Percentiles rank a stretch among this genome's conserved stretches.
phyloP scores from a whole-genome alignment of 371 early-diverging fungal genomes.

The Mortierella sp. region DNA sequence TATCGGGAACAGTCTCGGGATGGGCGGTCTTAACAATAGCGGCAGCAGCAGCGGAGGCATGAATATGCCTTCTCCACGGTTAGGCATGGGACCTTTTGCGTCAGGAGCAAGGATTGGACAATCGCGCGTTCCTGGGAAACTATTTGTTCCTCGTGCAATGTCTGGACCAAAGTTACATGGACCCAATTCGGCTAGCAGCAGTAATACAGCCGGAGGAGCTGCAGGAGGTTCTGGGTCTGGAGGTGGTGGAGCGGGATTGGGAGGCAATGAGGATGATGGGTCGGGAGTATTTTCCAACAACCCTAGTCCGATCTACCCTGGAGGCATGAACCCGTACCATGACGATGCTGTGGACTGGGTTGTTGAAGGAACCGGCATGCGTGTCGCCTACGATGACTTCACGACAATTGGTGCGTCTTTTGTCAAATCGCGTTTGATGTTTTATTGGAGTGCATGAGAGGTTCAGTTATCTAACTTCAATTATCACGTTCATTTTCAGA shows the following conservation, averaged over 20 bases:
- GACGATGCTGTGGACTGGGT: slow-evolving; percentile 63
- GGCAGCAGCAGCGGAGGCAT: neutral
- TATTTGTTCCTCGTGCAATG: slow-evolving; percentile 32
- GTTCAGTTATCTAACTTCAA: neutral
- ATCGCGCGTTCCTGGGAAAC: slow-evolving; percentile 25
- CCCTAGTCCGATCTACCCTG: slow-evolving; percentile 45
- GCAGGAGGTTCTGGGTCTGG: slow-evolving; percentile 16
- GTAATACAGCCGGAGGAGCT: neutral
- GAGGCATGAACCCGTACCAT: slow-evolving; percentile 56
- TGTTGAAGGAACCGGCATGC: slow-evolving; percentile 64
- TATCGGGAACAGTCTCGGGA: slow-evolving; percentile 9
- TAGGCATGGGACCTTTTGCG: slow-evolving; percentile 50
- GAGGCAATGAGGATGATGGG: slow-evolving; percentile 10
- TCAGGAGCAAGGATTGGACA: slow-evolving; percentile 28
- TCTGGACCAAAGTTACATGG: slow-evolving; percentile 11
- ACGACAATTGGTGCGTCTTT: slow-evolving; percentile 67
- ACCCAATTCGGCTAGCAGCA: slow-evolving; percentile 15
- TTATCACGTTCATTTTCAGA: slow-evolving; percentile 63
- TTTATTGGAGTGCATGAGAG: neutral
- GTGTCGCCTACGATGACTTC: slow-evolving; percentile 75
- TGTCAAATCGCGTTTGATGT: neutral
- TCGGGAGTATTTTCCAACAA: slow-evolving; percentile 5
- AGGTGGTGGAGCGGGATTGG: slow-evolving; percentile 13
- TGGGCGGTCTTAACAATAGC: neutral
- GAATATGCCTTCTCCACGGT: slow-evolving; percentile 26